A percentile compares a stretch with the other conserved stretches of the same genome.
phyloP scores from a whole-genome alignment of 2,329 filamentous ascomycete genomes.

The Colletotrichum filicis region DNA sequence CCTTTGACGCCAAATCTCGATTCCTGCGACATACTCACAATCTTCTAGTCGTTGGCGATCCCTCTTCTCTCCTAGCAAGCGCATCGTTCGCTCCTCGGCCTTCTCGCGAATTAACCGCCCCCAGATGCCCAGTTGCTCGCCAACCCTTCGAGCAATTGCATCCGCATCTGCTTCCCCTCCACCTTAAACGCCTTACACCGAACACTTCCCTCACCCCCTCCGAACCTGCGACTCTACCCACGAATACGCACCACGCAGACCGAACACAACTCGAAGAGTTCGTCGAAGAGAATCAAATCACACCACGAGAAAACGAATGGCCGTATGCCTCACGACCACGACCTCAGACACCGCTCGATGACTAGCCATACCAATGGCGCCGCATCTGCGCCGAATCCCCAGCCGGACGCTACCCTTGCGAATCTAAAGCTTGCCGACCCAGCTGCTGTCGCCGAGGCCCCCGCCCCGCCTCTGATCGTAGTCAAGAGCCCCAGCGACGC shows the following conservation, averaged over 20 bases:
- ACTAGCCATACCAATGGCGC: slow-evolving; percentile 47
- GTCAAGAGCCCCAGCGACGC: slow-evolving; percentile 28
- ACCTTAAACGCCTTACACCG: slow-evolving; percentile 21
- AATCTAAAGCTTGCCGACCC: slow-evolving; percentile 7
- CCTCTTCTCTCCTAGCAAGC: not conserved
- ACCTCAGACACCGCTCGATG: slow-evolving; percentile 40
- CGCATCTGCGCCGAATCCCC: slow-evolving; percentile 28
- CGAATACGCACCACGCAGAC: slow-evolving; percentile 1
- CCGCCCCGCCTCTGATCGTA: slow-evolving; percentile 24
- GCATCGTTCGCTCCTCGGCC: slow-evolving; percentile 10
- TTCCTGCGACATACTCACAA: not conserved
- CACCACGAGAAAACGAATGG: slow-evolving; percentile 24
- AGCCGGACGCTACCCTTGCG: slow-evolving; percentile 10
- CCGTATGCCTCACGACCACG: slow-evolving; percentile 30
- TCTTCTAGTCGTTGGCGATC: slow-evolving; percentile 5
- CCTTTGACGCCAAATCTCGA: not conserved
- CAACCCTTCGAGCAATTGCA: slow-evolving; percentile 14
- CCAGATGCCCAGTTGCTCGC: slow-evolving; percentile 16
- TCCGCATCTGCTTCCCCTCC: slow-evolving; percentile 14
- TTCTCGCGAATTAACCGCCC: not conserved
- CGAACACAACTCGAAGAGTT: not conserved
- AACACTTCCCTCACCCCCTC: not conserved
- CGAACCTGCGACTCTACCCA: slow-evolving; percentile 6
- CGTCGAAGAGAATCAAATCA: not conserved
- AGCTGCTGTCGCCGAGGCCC: slow-evolving; percentile 11